Conservation (phyloP, 2,329 filamentous ascomycete species). For the Leptographium wingfieldii region DNA sequence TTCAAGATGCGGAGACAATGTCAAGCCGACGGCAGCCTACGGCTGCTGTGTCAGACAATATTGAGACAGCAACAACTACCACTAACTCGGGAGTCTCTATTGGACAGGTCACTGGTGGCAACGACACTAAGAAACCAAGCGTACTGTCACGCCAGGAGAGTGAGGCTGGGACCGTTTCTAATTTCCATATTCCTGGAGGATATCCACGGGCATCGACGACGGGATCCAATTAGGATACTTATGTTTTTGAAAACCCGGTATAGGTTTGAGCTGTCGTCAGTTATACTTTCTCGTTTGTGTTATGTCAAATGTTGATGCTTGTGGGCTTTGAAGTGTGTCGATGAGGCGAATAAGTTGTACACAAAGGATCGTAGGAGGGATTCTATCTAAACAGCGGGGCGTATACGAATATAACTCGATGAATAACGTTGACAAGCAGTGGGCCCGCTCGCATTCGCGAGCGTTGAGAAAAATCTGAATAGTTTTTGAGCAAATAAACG, state of each 20-base stretch:
- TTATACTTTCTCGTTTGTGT: not conserved
- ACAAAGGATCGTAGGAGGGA: no score
- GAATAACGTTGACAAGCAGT: no score
- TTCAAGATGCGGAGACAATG: not conserved
- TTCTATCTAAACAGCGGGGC: no score
- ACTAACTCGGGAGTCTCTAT: not conserved
- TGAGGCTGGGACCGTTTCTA: conserved; percentile 41
- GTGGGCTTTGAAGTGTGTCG: no score
- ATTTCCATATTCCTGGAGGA: conserved; percentile 57
- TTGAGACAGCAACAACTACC: not conserved
- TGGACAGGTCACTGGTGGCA: not conserved
- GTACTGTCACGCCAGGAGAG: conserved; percentile 25
- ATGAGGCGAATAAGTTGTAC: no score
- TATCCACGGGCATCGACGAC: conserved; percentile 19
- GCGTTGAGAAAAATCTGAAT: no score
- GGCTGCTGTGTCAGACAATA: not conserved
- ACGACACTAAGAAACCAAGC: not conserved
- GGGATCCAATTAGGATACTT: not conserved
- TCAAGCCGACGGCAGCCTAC: not conserved
- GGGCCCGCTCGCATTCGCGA: no score
- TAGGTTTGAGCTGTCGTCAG: not conserved
- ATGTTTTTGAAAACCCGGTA: not conserved
- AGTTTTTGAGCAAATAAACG: no score
- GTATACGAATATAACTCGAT: no score
- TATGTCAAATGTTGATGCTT: not conserved